These are phyloP conservation scores for Yamadazyma mexicana DNA, from an alignment of 1,139 yeast genomes.

Conservation along the genomic window DNA sequence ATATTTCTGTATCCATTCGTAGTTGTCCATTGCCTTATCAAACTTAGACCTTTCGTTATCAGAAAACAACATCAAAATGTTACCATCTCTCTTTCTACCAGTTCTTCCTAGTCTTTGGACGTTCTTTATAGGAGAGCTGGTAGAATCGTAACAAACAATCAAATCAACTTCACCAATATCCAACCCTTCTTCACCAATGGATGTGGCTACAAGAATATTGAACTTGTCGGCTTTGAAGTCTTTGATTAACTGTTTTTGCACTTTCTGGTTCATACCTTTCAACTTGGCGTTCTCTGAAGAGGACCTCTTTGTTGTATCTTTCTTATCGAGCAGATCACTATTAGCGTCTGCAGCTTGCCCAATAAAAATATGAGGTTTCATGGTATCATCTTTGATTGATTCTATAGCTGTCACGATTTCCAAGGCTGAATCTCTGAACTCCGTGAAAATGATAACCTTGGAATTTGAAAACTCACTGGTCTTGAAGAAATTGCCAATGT, in stretches of 20 bases:
- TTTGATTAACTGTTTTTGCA: constrained; percentile 70
- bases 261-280: constrained; percentile 68
- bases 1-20: constrained; percentile 71
- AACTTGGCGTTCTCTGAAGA: constrained; percentile 56
- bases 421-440: constrained; percentile 82
- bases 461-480: constrained; percentile 44
- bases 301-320: constrained; percentile 20
- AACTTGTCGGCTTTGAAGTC: constrained; percentile 69
- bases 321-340: constrained; percentile 30
- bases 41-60: constrained; percentile 77
- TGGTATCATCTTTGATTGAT: constrained; percentile 18
- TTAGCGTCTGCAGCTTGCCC: constrained; percentile 63
- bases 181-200: constrained; percentile 97
- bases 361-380: constrained; percentile 83
- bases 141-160: constrained; percentile 89
- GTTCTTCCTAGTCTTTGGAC: constrained; percentile 98
- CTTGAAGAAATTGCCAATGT: constrained; percentile 55
- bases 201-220: constrained; percentile 89
- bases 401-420: constrained; percentile 77
- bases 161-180: constrained; percentile 98
- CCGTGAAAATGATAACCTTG: constrained; percentile 83
- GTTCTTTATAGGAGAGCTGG: constrained; percentile 89
- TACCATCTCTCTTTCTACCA: constrained; percentile 91
- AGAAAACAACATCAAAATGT: constrained; percentile 74
- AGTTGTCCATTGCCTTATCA: constrained; percentile 83